These are phyloP conservation scores for Moesziomyces aphidis DNA, from an alignment of 1,284 basidiomycete species.

Conservation along the genomic window DNA sequence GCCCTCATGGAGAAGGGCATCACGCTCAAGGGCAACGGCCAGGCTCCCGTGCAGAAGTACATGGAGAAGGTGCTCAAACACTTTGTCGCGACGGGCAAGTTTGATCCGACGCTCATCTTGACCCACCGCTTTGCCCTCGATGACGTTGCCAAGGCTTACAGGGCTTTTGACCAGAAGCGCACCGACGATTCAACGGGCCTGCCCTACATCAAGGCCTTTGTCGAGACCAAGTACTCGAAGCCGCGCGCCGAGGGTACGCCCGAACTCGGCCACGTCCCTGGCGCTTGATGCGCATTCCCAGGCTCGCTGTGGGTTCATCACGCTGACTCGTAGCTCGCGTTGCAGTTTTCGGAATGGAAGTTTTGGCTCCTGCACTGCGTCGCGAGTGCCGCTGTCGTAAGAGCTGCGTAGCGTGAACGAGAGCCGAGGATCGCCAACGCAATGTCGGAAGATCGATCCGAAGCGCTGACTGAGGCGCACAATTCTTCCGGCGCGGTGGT, in stretches of 20 bases:
- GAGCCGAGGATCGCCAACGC: too few species aligned
- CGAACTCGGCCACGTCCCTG: slow-evolving; percentile 36
- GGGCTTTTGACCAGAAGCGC: slow-evolving; percentile 47
- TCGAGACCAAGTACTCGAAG: slow-evolving; percentile 58
- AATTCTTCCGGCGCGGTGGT: not conserved
- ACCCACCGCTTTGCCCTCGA: slow-evolving; percentile 59
- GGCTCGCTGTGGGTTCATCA: not conserved
- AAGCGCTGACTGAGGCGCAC: not conserved
- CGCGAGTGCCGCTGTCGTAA: too few species aligned
- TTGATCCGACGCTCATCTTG: slow-evolving; percentile 77
- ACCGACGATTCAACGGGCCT: slow-evolving; percentile 40
- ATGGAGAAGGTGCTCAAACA: slow-evolving; percentile 73
- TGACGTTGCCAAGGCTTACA: slow-evolving; percentile 54
- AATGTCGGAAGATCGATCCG: too few species aligned
- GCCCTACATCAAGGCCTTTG: slow-evolving; percentile 54
- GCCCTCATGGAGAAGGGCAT: slow-evolving; percentile 80
- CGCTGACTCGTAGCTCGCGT: too few species aligned
- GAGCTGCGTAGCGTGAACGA: too few species aligned
- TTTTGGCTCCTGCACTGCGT: too few species aligned
- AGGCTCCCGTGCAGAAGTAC: slow-evolving; percentile 79
- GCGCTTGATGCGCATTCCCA: not conserved
- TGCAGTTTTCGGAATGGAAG: too few species aligned
- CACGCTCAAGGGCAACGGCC: slow-evolving; percentile 52
- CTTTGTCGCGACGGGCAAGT: slow-evolving; percentile 74
- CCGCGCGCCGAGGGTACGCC: slow-evolving; percentile 46